A percentile compares a stretch with the other conserved stretches of the same genome.
These are phyloP conservation scores for Dendrobium officinale DNA, from an alignment of 106 monocot genomes.

Conservation along the genomic window DNA sequence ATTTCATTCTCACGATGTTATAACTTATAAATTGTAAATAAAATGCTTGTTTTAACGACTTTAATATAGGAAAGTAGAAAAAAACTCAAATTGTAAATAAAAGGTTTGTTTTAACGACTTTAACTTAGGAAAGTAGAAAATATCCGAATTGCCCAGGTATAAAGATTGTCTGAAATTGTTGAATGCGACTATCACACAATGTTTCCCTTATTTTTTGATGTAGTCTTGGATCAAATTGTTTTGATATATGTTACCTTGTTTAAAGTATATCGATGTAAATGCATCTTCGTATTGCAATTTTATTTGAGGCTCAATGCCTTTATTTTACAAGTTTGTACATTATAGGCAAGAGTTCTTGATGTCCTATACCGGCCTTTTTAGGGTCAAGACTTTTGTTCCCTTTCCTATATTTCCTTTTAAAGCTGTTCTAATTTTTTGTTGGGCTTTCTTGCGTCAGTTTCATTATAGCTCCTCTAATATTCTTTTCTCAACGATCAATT, in stretches of 20 bases:
- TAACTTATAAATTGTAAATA: background rate
- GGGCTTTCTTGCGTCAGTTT: background rate
- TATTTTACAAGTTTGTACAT: background rate
- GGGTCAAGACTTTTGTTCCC: background rate
- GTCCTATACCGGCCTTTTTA: background rate
- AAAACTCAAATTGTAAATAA: background rate
- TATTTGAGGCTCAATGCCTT: background rate
- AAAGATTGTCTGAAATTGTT: background rate
- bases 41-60: too few relatives aligned
- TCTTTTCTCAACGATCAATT: background rate
- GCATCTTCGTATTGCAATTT: background rate
- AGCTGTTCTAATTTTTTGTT: background rate
- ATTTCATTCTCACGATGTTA: background rate
- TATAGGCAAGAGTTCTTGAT: background rate
- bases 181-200: background rate
- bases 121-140: too few relatives aligned
- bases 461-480: background rate
- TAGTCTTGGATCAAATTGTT: background rate
- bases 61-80: too few relatives aligned
- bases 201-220: background rate
- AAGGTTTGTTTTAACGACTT: too few relatives aligned
- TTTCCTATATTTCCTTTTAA: background rate
- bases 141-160: background rate
- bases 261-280: background rate
- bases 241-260: background rate